A percentile compares a stretch with the other conserved stretches of the same genome.
These are phyloP conservation scores for Neurospora cerealis DNA, from an alignment of 495 filamentous ascomycete species.

Conservation along the genomic window DNA sequence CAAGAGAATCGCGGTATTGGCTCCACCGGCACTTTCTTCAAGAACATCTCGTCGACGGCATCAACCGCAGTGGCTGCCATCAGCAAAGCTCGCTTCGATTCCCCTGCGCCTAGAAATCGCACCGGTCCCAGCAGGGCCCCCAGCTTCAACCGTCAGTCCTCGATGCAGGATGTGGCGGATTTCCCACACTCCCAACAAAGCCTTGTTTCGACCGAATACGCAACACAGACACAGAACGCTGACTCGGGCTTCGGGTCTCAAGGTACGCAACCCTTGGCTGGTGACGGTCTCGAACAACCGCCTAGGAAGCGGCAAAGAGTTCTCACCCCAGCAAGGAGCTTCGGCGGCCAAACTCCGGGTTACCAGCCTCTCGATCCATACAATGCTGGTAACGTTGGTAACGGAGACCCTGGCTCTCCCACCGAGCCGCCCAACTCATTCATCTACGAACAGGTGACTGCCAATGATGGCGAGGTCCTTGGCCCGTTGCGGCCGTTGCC, in stretches of 20 bases:
- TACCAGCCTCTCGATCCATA: conserved; percentile 44
- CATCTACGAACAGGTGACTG: conserved; percentile 52
- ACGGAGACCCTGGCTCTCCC: conserved; percentile 45
- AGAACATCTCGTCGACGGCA: conserved; percentile 87
- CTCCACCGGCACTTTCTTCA: conserved; percentile 79
- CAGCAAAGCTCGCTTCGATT: conserved; percentile 90
- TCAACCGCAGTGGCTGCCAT: conserved; percentile 89
- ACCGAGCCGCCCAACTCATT: conserved; percentile 87
- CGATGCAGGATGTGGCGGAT: conserved; percentile 50
- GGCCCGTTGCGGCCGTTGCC: conserved; percentile 61
- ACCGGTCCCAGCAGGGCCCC: conserved; percentile 36
- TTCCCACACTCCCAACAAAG: conserved; percentile 43
- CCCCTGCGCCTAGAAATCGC: conserved; percentile 58
- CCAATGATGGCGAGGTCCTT: conserved; percentile 38
- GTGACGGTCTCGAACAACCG: conserved; percentile 56
- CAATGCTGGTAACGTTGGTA: conserved; percentile 19
- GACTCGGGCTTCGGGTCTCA: conserved; percentile 36
- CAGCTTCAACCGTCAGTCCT: conserved; percentile 45
- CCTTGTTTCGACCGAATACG: conserved; percentile 31
- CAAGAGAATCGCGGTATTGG: conserved; percentile 55
- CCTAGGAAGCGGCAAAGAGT: conserved; percentile 66
- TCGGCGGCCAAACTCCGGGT: conserved; percentile 29
- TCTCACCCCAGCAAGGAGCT: conserved; percentile 36
- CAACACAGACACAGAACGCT: conserved; percentile 19
- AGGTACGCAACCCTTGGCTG: conserved; percentile 32